A percentile compares a stretch with the other conserved stretches of the same genome.
These are phyloP conservation scores for Pseudocercospora crystallina DNA, from an alignment of 2,329 filamentous ascomycete genomes.

Conservation along the genomic window DNA sequence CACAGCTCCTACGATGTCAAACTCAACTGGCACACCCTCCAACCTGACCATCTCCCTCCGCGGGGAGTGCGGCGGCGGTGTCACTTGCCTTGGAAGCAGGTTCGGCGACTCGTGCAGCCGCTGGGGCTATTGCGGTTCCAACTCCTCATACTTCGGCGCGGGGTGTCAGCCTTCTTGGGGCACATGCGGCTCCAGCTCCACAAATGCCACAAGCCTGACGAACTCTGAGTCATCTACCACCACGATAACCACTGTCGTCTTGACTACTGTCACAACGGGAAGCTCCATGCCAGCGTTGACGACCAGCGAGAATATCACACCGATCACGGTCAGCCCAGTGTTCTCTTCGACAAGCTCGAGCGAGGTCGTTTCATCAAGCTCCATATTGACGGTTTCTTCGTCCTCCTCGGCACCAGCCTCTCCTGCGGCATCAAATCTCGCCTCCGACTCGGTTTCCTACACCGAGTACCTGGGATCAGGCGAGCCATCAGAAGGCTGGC, in stretches of 20 bases:
- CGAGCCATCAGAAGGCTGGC: slow-evolving; percentile 19
- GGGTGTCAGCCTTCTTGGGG: slow-evolving; percentile 26
- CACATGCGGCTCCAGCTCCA: slow-evolving; percentile 10
- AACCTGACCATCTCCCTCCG: slow-evolving; percentile 1
- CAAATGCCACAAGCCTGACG: not conserved
- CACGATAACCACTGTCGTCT: not conserved
- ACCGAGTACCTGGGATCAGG: slow-evolving; percentile 18
- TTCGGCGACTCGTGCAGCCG: slow-evolving; percentile 3
- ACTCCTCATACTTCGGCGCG: slow-evolving; percentile 12
- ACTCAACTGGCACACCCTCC: too few species aligned
- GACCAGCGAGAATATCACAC: not conserved
- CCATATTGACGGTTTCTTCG: not conserved
- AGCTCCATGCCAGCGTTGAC: not conserved
- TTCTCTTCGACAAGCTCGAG: too few species aligned
- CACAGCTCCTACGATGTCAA: too few species aligned
- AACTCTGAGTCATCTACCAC: not conserved
- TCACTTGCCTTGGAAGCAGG: slow-evolving; percentile 1
- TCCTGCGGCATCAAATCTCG: not conserved
- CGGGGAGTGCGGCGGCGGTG: not conserved
- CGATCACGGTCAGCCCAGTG: not conserved
- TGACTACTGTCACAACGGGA: not conserved
- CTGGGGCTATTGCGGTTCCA: slow-evolving; percentile 2
- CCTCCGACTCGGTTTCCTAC: slow-evolving; percentile 3
- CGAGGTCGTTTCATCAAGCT: too few species aligned
- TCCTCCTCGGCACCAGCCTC: not conserved